phyloP scores from a whole-genome alignment of 495 filamentous ascomycete species.

The Delitschia confertaspora region DNA sequence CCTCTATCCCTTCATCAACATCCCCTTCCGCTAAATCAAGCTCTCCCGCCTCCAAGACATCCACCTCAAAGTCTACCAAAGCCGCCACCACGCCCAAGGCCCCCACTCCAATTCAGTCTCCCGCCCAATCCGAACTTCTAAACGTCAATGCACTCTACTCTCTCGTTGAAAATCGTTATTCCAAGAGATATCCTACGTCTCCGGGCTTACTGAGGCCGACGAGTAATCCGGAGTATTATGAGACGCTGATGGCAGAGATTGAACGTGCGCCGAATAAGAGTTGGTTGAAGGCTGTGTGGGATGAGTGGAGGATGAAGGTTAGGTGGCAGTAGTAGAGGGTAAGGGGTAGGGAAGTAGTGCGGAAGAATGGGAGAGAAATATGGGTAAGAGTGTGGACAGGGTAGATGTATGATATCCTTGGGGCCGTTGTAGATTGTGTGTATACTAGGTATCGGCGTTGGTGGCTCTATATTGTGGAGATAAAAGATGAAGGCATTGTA shows the following conservation, averaged over 20 bases:
- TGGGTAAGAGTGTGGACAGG: too few relatives aligned
- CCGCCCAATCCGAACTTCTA: conserved; percentile 39
- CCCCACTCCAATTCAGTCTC: too few relatives aligned
- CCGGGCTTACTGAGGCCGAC: conserved; percentile 55
- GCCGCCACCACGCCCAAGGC: conserved; percentile 20
- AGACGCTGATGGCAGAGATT: conserved; percentile 53
- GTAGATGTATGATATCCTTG: too few relatives aligned
- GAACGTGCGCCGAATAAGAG: conserved; percentile 31
- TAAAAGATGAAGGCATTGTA: too few relatives aligned
- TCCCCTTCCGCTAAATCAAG: conserved; percentile 2
- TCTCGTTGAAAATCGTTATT: conserved; percentile 66
- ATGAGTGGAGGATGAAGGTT: conserved; percentile 31
- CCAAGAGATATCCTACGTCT: conserved; percentile 58
- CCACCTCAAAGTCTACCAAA: conserved; percentile 13
- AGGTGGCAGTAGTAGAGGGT: conserved; percentile 25
- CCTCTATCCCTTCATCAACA: conserved; percentile 13
- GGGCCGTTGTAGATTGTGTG: too few relatives aligned
- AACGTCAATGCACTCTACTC: conserved; percentile 67
- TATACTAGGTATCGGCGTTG: too few relatives aligned
- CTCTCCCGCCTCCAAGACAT: background rate
- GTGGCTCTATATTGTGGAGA: too few relatives aligned
- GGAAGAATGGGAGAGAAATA: too few relatives aligned
- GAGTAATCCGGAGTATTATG: conserved; percentile 70
- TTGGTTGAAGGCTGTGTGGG: conserved; percentile 26
- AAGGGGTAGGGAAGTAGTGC: too few relatives aligned